phyloP scores from a whole-genome alignment of 208 protist genomes.

The Trypanosoma vivax region DNA sequence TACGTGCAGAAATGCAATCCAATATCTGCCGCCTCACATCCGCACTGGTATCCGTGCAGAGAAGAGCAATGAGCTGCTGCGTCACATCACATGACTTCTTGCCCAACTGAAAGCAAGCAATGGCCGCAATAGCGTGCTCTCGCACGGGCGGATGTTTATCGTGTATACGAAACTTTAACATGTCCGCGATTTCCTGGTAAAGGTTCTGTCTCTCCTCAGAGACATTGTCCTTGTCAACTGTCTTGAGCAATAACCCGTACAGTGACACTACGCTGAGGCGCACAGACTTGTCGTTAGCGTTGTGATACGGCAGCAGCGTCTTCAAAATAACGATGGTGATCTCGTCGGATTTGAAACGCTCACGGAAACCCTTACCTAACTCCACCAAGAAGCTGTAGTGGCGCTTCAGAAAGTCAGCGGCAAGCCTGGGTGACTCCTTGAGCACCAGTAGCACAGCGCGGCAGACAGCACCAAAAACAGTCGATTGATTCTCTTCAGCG shows the following conservation, averaged over 20 bases:
- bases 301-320: constrained; percentile 58
- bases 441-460: constrained; percentile 60
- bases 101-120: constrained; percentile 76
- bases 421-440: constrained; percentile 61
- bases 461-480: constrained; percentile 31
- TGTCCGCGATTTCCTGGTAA: constrained; percentile 70
- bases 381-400: constrained; percentile 77
- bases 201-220: constrained; percentile 77
- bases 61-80: constrained; percentile 74
- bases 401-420: constrained; percentile 58
- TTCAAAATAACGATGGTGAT: constrained; percentile 55
- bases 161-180: constrained; percentile 76
- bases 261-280: constrained; percentile 66
- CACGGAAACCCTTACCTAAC: constrained; percentile 53
- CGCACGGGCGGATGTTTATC: constrained; percentile 70
- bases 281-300: constrained; percentile 79
- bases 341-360: constrained; percentile 44
- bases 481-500: constrained; percentile 4
- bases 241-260: constrained; percentile 64
- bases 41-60: constrained; percentile 72
- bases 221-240: constrained; percentile 72
- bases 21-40: constrained; percentile 81
- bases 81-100: constrained; percentile 82
- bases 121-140: constrained; percentile 53
- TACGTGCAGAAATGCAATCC: constrained; percentile 54